Evolutionary conservation across 202 grass and related monocot species (phyloP), one percentile per base, ranked within the genome.

Genomic region (Zoysia matrella): DNA sequence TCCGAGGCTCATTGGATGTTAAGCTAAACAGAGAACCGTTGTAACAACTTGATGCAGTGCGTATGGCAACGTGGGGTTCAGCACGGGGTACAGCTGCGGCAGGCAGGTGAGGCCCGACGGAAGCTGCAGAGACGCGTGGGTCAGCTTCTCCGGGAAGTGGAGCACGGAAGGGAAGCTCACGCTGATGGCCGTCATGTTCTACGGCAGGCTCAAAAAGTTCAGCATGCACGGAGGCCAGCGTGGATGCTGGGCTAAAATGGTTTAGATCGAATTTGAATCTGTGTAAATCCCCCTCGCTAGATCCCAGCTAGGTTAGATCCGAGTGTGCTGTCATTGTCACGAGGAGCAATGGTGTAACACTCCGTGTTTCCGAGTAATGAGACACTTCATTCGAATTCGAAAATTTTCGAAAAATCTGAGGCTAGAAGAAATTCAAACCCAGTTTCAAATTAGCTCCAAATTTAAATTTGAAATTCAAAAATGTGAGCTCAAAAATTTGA

Each of bases 191-290:
- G 88, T 92, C 81, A 97, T 97, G 92, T 4, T 97, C 60, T 89
- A 92, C 45, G 95, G 95, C 52, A 88, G 84, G 90, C 84, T 97
- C 47, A 94, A 94, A 82, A 97, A 86, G 73, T 97, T 94, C 40
- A 91, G 68, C 69, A 44, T 86, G 48, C 52, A 53, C 53, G 90
- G 92, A 7, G 95, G 92, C 16, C 72, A 71, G 63, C 81, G 72
- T 94, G 95, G 95, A 89, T 52, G 63, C 76, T 94, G 55, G 18
- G 10, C 3, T 94, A 69, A 80, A 39, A 36, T 36, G 30, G 30
- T 36, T 36, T 36, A 36, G 30, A 36, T 36, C 30, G 30, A 36
- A 36, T 36, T 36, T 36, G 30, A 36, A 36, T 36, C 30, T 36
- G 30, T 36, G 30, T 36, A 36, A 36, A 36, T 36, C 30, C 30